Conservation (phyloP, 1,284 basidiomycete genomes). For the Chiua sp. region DNA sequence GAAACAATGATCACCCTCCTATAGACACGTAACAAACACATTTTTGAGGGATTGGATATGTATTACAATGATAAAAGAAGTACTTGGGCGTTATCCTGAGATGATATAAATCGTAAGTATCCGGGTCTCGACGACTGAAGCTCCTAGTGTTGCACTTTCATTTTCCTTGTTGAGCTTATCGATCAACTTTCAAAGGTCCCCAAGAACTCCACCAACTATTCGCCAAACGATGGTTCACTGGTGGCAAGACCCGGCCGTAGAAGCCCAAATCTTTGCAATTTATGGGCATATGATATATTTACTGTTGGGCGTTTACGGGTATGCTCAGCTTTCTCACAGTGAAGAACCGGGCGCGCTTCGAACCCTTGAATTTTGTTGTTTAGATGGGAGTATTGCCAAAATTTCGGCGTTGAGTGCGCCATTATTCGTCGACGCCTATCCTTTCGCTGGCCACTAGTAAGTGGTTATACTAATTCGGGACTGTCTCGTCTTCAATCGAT, state of each 20-base stretch:
- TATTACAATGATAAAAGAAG: too few relatives aligned
- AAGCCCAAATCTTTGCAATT: background rate
- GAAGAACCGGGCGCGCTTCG: background rate
- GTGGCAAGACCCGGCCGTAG: slow-evolving; percentile 12
- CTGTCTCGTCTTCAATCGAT: background rate
- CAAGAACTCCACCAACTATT: too few relatives aligned
- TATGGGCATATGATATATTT: slow-evolving; percentile 10
- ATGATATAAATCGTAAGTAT: too few relatives aligned
- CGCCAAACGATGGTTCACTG: slow-evolving; percentile 15
- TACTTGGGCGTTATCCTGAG: too few relatives aligned
- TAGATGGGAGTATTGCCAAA: slow-evolving; percentile 31
- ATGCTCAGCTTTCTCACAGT: background rate
- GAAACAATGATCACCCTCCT: too few relatives aligned
- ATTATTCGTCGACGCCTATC: slow-evolving; percentile 21
- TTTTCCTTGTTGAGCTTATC: too few relatives aligned
- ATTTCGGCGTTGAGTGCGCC: slow-evolving; percentile 22
- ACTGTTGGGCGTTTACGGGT: slow-evolving; percentile 20
- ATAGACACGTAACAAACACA: too few relatives aligned
- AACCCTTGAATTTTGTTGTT: background rate
- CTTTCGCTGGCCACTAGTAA: slow-evolving; percentile 29
- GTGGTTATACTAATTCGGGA: background rate
- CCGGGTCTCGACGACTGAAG: too few relatives aligned
- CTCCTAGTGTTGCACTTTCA: too few relatives aligned
- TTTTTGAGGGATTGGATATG: too few relatives aligned
- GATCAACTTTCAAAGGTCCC: too few relatives aligned